Conservation (phyloP, 2,329 filamentous ascomycete species). For the Xylariaceae sp. region DNA sequence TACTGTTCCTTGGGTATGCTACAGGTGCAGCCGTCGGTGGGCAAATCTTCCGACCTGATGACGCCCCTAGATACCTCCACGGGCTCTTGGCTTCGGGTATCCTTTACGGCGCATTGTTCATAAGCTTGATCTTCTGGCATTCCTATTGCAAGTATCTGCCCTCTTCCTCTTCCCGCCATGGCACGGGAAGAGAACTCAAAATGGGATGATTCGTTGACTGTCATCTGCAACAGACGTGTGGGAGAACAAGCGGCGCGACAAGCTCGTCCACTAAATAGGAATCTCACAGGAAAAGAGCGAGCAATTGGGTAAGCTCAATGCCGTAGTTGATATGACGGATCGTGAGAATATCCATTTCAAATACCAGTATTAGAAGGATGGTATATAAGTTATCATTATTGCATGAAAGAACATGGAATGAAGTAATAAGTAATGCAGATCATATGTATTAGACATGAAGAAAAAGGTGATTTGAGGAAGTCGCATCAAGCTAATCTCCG, state of each 20-base stretch:
- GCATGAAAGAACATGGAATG: no score
- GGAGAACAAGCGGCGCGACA: constrained; percentile 25
- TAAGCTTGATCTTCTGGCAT: constrained; percentile 24
- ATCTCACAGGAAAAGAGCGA: constrained; percentile 26
- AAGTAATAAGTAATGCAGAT: no score
- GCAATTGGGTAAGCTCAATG: constrained; percentile 24
- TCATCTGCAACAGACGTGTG: constrained; percentile 23
- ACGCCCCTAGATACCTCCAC: constrained; percentile 18
- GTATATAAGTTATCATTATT: no score
- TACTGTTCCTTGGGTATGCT: constrained; percentile 19
- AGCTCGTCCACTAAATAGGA: constrained; percentile 20
- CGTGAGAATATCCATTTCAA: constrained; percentile 19
- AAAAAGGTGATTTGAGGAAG: no score
- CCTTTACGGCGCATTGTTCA: constrained; percentile 26
- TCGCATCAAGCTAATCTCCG: no score
- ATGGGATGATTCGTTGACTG: background rate
- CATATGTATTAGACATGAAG: no score
- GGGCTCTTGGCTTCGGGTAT: constrained; percentile 23
- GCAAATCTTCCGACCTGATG: constrained; percentile 22
- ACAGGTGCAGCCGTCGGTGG: constrained; percentile 18
- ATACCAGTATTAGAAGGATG: no score
- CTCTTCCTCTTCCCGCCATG: background rate
- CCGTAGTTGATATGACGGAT: constrained; percentile 24
- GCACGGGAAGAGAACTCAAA: background rate
- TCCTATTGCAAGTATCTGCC: constrained; percentile 21